Percentiles rank a stretch among this genome's conserved stretches.
Conservation (phyloP, 345 rosid genomes). For the Euclidium syriacum region DNA sequence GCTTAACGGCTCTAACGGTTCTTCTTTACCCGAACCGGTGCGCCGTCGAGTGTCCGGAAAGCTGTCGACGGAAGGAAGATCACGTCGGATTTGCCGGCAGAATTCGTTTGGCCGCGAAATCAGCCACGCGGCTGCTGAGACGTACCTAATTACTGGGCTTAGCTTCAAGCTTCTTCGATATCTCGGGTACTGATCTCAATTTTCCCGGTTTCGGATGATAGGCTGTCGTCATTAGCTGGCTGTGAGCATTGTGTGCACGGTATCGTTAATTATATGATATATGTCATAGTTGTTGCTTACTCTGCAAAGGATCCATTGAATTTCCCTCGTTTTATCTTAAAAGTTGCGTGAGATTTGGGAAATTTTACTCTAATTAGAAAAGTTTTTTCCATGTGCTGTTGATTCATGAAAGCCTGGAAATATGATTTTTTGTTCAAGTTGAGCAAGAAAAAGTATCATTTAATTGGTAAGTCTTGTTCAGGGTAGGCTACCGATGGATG, state of each 20-base stretch:
- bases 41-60: conserved; percentile 37
- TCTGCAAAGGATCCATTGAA: background rate
- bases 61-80: conserved; percentile 6
- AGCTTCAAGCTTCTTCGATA: conserved; percentile 63
- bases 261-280: background rate
- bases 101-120: conserved; percentile 50
- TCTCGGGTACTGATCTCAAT: conserved; percentile 58
- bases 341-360: background rate
- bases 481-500: conserved; percentile 96
- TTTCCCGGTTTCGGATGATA: background rate
- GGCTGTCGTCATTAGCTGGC: background rate
- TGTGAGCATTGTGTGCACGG: conserved; percentile 1
- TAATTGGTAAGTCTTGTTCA: conserved; percentile 43
- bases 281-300: background rate
- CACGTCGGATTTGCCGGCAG: conserved; percentile 37
- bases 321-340: background rate
- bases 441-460: background rate
- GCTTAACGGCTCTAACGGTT: background rate
- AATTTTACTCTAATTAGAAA: conserved; percentile 2
- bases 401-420: background rate
- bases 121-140: conserved; percentile 79
- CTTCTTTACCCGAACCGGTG: conserved; percentile 6
- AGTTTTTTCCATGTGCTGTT: conserved; percentile 2
- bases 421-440: background rate
- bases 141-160: conserved; percentile 63